Evolutionary conservation across 208 protist genomes (phyloP).

Genomic region (Acanthamoeba royreba): DNA sequence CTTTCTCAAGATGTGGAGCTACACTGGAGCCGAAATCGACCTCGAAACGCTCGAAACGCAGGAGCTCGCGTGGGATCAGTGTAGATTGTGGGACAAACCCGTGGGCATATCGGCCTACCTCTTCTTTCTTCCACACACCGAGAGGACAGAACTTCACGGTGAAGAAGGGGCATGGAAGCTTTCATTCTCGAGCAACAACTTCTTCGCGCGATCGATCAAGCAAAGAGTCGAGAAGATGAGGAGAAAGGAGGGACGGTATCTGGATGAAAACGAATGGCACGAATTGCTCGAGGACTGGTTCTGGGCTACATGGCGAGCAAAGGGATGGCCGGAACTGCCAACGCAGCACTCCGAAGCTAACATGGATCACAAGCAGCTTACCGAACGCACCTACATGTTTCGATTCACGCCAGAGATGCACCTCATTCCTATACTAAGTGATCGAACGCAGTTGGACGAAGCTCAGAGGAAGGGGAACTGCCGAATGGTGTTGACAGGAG

Average conservation of each 20-base stretch:
- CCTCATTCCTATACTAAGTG: background rate
- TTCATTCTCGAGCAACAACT: background rate
- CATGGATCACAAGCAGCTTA: no score
- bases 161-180: background rate
- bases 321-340: no score
- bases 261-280: background rate
- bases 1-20: background rate
- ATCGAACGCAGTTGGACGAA: background rate
- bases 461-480: background rate
- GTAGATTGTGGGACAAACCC: background rate
- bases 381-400: background rate
- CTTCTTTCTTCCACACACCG: background rate
- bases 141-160: background rate
- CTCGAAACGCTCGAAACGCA: background rate
- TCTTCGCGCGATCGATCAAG: background rate
- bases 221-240: background rate
- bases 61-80: background rate
- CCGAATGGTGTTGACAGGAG: background rate
- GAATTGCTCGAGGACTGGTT: background rate
- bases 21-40: background rate
- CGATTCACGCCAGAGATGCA: background rate
- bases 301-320: background rate
- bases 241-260: background rate
- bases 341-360: no score
- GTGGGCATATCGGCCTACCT: background rate